A percentile compares a stretch with the other conserved stretches of the same genome.
phyloP scores from a whole-genome alignment of 352 stramenopile genomes.

The Pythium chondricola region DNA sequence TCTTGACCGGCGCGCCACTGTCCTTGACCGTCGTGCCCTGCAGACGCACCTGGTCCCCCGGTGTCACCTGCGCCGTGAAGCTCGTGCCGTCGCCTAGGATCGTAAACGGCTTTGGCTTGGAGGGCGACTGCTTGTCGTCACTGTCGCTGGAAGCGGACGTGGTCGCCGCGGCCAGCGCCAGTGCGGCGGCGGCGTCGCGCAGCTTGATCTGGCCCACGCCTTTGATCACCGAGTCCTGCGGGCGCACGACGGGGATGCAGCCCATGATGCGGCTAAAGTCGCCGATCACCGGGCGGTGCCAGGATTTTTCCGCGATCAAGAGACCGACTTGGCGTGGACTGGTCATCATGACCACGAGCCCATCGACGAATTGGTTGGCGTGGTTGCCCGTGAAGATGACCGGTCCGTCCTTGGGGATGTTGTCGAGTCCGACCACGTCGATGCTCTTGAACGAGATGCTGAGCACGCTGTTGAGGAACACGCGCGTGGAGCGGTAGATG shows the following conservation, averaged over 20 bases:
- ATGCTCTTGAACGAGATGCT: slow-evolving; percentile 98
- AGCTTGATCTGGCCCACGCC: slow-evolving; percentile 71
- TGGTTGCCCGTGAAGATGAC: slow-evolving; percentile 98
- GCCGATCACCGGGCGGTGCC: slow-evolving; percentile 91
- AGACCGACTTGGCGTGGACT: slow-evolving; percentile 94
- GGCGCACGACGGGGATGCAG: slow-evolving; percentile 95
- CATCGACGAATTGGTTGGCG: slow-evolving; percentile 99
- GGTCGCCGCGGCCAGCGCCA: slow-evolving; percentile 9
- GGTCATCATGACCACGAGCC: slow-evolving; percentile 93
- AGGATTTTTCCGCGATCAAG: slow-evolving; percentile 97
- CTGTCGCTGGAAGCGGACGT: slow-evolving; percentile 1
- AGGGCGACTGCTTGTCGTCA: slow-evolving; percentile 7
- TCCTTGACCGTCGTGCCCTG: slow-evolving; percentile 76
- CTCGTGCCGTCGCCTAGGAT: slow-evolving; percentile 60
- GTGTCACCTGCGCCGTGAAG: slow-evolving; percentile 68
- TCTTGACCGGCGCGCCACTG: slow-evolving; percentile 77
- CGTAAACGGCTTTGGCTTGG: slow-evolving; percentile 24
- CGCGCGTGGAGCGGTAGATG: slow-evolving; percentile 69
- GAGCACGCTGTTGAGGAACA: slow-evolving; percentile 97
- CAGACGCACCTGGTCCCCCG: slow-evolving; percentile 75
- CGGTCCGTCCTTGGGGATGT: slow-evolving; percentile 93
- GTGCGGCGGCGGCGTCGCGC: slow-evolving; percentile 20
- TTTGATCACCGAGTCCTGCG: slow-evolving; percentile 87
- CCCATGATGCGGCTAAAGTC: slow-evolving; percentile 93
- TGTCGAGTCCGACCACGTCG: slow-evolving; percentile 94